These are phyloP conservation scores for Xylaria telfairii DNA, from an alignment of 495 filamentous ascomycete species.

Conservation along the genomic window DNA sequence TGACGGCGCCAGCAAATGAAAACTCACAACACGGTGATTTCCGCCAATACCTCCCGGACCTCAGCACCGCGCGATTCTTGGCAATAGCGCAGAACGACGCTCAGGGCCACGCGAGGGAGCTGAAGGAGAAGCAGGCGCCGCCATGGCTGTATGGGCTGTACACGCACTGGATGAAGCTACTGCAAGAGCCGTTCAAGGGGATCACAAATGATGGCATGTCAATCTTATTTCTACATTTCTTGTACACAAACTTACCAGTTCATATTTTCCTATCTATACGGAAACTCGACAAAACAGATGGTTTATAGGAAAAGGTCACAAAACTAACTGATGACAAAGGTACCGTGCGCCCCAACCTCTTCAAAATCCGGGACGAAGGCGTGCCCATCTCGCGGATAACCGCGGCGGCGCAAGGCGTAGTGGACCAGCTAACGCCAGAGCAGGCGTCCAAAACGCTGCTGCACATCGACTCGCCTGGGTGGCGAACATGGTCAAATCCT, in stretches of 20 bases:
- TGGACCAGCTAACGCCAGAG: constrained; percentile 50
- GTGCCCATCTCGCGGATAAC: constrained; percentile 64
- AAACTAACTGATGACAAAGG: constrained; percentile 43
- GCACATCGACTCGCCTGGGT: constrained; percentile 73
- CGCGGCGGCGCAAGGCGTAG: constrained; percentile 50
- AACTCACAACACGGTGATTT: constrained; percentile 45
- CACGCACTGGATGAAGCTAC: constrained; percentile 68
- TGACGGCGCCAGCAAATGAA: constrained; percentile 30
- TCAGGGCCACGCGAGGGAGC: constrained; percentile 66
- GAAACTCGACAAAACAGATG: too few species aligned
- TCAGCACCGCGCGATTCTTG: constrained; percentile 65
- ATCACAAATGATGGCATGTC: constrained; percentile 69
- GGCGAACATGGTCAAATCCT: constrained; percentile 78
- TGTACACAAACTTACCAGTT: too few species aligned
- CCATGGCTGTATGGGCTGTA: constrained; percentile 74
- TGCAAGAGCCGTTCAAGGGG: constrained; percentile 73
- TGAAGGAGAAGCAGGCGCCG: constrained; percentile 63
- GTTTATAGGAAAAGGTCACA: too few species aligned
- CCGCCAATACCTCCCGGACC: constrained; percentile 66
- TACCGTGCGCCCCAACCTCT: constrained; percentile 60
- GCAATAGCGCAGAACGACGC: constrained; percentile 67
- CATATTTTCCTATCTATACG: too few species aligned
- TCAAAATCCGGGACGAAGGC: constrained; percentile 65
- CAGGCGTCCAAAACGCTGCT: constrained; percentile 57
- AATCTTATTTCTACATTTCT: neutral